Base-by-base conservation (phyloP, 2,329 filamentous ascomycete genomes). In the Penicillium vulpinum region DNA sequence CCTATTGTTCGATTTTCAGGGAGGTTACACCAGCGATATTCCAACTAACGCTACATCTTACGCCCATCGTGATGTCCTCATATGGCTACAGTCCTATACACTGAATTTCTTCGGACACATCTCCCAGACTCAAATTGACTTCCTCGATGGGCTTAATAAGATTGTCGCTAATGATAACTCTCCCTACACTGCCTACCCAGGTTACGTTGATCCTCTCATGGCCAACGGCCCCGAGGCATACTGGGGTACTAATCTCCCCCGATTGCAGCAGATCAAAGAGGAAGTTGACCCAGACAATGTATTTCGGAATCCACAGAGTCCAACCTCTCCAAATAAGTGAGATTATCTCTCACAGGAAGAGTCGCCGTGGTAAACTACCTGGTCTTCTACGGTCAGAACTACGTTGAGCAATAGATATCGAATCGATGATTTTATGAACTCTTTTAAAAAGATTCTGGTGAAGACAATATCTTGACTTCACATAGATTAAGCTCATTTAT, bases 81-180 rank as follows among this genome's bases (percentile, higher is more conserved):
- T 86, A 70, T 86, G 85, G 72, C 79, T 85, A 62, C 83, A 88
- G 68, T 83, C 81, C 1, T 88, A 87, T 66, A 83, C 77, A 24
- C 67, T 87, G 36, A 82, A 81, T 22, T 62, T 84, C 2, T 73
- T 77, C 0, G 71, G 71, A 1, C 62, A 47, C 1, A 57, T 87
- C 4, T 75, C 74, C 1, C 60, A 35, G 3, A 2, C 29, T 3
- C 44, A 46, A 29, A n/a, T 46, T 3, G 8, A 24, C 9, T 46
- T 46, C 21, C 44, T 46, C 5, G 9, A n/a, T 24, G 44, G 29
- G 3, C 21, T 46, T 8, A 11, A 46, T 10, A 46, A 75, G 22
- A 75, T 50, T 18, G 47, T 28, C 11, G 35, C 29, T 5, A 33
- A 35, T n/a, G 15, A 11, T 3, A 8, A 16, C 3, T 11, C 28